These are phyloP conservation scores for Fraxinus paxiana DNA, from an alignment of 305 asterid genomes.

Conservation along the genomic window DNA sequence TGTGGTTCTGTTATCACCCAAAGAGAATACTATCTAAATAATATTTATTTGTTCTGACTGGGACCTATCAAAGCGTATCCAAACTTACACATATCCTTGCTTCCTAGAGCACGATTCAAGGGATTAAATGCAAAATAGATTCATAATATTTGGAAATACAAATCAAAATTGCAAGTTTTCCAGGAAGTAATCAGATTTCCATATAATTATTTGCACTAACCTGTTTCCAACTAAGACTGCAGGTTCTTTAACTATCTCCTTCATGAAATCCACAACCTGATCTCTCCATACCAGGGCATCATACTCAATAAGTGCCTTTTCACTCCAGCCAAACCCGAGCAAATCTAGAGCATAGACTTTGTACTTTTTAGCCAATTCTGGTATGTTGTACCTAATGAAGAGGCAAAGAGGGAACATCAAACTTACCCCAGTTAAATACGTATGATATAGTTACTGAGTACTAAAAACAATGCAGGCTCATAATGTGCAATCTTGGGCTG, in stretches of 20 bases:
- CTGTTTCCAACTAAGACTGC: slow-evolving; percentile 93
- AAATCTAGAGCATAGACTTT: slow-evolving; percentile 92
- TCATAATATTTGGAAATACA: not conserved
- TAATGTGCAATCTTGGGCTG: not conserved
- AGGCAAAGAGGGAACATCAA: not conserved
- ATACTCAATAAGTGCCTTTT: slow-evolving; percentile 84
- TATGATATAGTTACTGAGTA: not conserved
- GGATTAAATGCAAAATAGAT: not conserved
- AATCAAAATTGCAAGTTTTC: not conserved
- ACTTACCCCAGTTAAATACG: not conserved
- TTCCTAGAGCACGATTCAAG: not conserved
- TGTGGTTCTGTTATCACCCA: not conserved
- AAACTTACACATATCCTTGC: not conserved
- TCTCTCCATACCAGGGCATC: slow-evolving; percentile 92
- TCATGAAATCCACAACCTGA: slow-evolving; percentile 80
- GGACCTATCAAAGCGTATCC: not conserved
- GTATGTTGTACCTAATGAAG: slow-evolving; percentile 73
- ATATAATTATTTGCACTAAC: slow-evolving; percentile 30
- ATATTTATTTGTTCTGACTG: not conserved
- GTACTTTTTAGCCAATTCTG: slow-evolving; percentile 75
- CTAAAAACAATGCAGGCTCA: not conserved
- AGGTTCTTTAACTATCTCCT: slow-evolving; percentile 77
- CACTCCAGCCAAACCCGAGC: slow-evolving; percentile 97
- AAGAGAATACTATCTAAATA: not conserved
- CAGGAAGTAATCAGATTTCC: not conserved